A percentile compares a stretch with the other conserved stretches of the same genome.
phyloP scores from a whole-genome alignment of 441 rosid species.

The Croton laevigatus region DNA sequence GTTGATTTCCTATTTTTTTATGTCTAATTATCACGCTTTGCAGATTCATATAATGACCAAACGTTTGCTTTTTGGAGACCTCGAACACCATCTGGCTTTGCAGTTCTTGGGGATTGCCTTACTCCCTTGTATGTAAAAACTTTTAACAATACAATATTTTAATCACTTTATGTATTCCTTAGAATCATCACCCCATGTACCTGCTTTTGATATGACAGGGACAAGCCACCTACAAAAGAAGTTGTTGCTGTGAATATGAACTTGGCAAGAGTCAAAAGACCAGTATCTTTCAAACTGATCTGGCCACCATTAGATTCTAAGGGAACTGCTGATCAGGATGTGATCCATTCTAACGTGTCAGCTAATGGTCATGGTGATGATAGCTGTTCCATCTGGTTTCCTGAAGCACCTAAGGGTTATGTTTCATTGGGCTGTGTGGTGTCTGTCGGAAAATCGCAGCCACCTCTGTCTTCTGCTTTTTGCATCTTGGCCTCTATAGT shows the following conservation, averaged over 20 bases:
- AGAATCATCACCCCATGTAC: conserved; percentile 12
- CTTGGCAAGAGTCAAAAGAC: conserved; percentile 77
- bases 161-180: conserved; percentile 15
- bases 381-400: conserved; percentile 84
- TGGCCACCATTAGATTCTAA: conserved; percentile 57
- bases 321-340: conserved; percentile 38
- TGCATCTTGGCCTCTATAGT: conserved; percentile 79
- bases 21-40: conserved; percentile 20
- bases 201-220: conserved; percentile 55
- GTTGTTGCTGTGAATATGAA: conserved; percentile 86
- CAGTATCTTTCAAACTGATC: conserved; percentile 69
- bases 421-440: conserved; percentile 90
- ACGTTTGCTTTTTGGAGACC: conserved; percentile 90
- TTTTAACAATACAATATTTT: conserved; percentile 13
- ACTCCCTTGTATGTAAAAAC: conserved; percentile 73
- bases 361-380: conserved; percentile 27
- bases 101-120: conserved; percentile 89
- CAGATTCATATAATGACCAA: conserved; percentile 69
- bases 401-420: conserved; percentile 91
- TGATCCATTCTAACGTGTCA: conserved; percentile 22
- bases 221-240: conserved; percentile 95
- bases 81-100: conserved; percentile 93
- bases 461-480: conserved; percentile 66
- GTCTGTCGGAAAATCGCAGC: conserved; percentile 62
- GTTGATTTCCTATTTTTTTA: conserved; percentile 25